Evolutionary conservation across 805 yeast genomes (phyloP), one percentile per base, ranked within the genome.

Genomic region (Candida saitoana): DNA sequence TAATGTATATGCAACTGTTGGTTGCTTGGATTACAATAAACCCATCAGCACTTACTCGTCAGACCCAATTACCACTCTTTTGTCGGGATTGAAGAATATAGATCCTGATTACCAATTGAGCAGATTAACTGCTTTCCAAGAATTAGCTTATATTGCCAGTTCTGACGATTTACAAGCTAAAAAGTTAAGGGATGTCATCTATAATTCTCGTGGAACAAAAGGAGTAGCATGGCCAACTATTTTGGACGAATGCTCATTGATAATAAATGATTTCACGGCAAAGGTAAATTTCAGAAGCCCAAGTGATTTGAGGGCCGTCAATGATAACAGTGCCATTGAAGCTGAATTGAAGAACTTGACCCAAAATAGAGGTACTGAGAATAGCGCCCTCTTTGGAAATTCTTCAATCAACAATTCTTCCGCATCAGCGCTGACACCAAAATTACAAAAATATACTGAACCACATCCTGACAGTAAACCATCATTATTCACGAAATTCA

Each of bases 101-200:
- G 65, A 60, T 11, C 60, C 66, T 0, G 47, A 48, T 3, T 42
- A 56, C 38, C 60, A 57, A 41, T 52, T 68, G 38, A 49, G 58
- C 38, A 74, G 79, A 45, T 56, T 80, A 44, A 79, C 88, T 1
- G 89, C 91, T 2, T 84, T 79, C 62, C 91, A 85, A 60, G 93
- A 85, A 54, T 65, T 84, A 41, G 84, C 87, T 1, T 81, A 75
- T 51, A 66, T 84, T 36, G 66, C 89, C 5, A 74, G 80, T 1
- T 62, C 78, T 2, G 55, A 67, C 1, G 73, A 74, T 45, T 46
- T 51, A 5, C 69, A 63, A 40, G 69, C 63, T 5, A 48, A 61
- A 3, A 71, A 74, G 38, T 63, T 75, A 40, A 71, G 90, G 56
- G 49, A 57, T 20, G 67, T 79, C 3, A 74, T 84, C 19, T 84